Evolutionary conservation across 768 basidiomycete genomes (phyloP), one percentile per base, ranked within the genome.

Genomic region (Podaxis carcinomalis): DNA sequence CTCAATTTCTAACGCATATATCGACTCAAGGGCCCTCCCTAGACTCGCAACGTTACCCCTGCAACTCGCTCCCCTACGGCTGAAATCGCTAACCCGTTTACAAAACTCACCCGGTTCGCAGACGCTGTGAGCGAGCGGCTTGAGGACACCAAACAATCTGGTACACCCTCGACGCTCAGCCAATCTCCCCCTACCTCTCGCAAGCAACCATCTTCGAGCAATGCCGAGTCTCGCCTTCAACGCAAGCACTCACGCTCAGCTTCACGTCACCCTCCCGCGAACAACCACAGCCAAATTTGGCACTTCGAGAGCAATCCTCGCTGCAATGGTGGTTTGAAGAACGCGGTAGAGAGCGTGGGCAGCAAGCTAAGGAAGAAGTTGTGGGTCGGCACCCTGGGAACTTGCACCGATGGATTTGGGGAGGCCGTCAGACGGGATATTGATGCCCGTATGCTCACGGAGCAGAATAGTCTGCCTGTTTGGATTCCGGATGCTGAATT

Each of bases 401-500:
- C 83, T 13, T 80, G 82, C 62, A 90, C 90, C 0, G 90, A 93
- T 66, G 69, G 68, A 0, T 86, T 90, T 64, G 73, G 76, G 25
- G 79, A 83, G n/a, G 78, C 79, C 7, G 73, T 89, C 3, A 79
- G 83, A 56, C 71, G 72, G 23, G 82, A 80, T 35, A 80, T 92
- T 63, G 84, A 91, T 63, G 65, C 69, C 32, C 74, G 82, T 11
- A 74, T 83, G 67, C 74, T 83, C 64, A 65, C 68, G 2, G 72
- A 78, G 51, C 68, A 72, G 6, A 67, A 72, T 1, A 74, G 75
- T 62, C 21, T 78, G 1, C 78, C 90, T 0, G 89, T 93, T 19
- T 93, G 91, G 92, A 88, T 94, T 57, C 87, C 89, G 0, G 88
- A 91, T 67, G 79, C 81, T 1, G 91, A 91, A 67, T 93, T 94